These are phyloP conservation scores for Babesia gibsoni DNA, from an alignment of 169 alveolate species.

Conservation along the genomic window DNA sequence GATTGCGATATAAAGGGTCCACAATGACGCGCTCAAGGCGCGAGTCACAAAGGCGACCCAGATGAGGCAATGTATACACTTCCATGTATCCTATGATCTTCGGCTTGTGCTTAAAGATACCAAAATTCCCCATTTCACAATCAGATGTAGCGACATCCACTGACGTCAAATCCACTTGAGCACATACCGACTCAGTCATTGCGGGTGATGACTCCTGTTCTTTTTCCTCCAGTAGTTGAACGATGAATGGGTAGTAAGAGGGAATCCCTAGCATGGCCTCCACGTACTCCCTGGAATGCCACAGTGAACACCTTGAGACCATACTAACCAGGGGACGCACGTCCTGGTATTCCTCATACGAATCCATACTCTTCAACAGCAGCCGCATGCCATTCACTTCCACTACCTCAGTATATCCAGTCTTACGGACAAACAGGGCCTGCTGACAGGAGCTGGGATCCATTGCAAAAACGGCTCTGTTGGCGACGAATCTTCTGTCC, in stretches of 20 bases:
- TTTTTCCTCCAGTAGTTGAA: background rate
- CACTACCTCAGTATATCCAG: background rate
- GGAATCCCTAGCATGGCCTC: constrained; percentile 38
- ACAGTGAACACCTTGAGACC: constrained; percentile 27
- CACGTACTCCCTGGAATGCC: constrained; percentile 31
- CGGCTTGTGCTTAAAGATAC: background rate
- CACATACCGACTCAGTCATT: background rate
- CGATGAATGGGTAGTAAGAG: constrained; percentile 48
- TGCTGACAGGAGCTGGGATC: background rate
- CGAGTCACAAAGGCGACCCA: constrained; percentile 75
- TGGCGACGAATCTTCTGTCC: too few species aligned
- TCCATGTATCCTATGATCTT: constrained; percentile 71
- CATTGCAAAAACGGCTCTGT: background rate
- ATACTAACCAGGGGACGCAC: constrained; percentile 39
- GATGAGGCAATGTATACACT: constrained; percentile 68
- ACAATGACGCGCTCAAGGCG: constrained; percentile 73
- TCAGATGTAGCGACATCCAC: too few species aligned
- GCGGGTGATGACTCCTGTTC: background rate
- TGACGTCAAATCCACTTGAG: too few species aligned
- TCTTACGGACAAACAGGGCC: background rate
- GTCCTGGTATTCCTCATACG: constrained; percentile 57
- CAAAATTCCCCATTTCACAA: too few species aligned
- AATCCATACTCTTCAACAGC: constrained; percentile 27
- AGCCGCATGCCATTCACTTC: constrained; percentile 12
- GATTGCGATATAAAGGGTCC: constrained; percentile 65